Conservation (phyloP, 768 basidiomycete species). For the Nidula microcarpa region DNA sequence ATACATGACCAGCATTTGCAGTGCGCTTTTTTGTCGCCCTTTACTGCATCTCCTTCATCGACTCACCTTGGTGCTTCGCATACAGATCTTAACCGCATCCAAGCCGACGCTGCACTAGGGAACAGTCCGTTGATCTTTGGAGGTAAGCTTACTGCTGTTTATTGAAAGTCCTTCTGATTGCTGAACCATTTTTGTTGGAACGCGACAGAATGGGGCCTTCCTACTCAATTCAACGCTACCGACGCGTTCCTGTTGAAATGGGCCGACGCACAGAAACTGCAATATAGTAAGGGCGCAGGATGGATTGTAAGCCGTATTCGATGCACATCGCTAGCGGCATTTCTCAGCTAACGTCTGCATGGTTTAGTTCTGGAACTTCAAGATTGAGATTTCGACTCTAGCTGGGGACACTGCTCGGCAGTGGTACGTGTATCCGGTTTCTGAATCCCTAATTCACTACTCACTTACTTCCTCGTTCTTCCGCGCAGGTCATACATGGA, state of each 20-base stretch:
- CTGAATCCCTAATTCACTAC: neutral
- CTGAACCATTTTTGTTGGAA: neutral
- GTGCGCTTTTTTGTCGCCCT: constrained; percentile 32
- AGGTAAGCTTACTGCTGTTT: constrained; percentile 15
- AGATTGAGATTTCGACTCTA: constrained; percentile 51
- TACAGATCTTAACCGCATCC: constrained; percentile 59
- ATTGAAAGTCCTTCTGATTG: neutral
- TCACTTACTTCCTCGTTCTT: neutral
- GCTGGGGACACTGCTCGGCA: constrained; percentile 55
- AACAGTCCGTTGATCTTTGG: constrained; percentile 40
- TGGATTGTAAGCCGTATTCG: constrained; percentile 53
- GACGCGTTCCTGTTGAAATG: constrained; percentile 60
- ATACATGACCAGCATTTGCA: constrained; percentile 68
- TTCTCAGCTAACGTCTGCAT: no score
- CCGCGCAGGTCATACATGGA: constrained; percentile 66
- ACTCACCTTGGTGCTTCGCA: neutral
- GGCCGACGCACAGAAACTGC: constrained; percentile 75
- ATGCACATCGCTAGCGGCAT: no score
- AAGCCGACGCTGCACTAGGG: constrained; percentile 25
- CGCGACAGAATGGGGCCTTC: constrained; percentile 41
- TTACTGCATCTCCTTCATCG: neutral
- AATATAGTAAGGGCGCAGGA: constrained; percentile 56
- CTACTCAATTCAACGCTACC: constrained; percentile 62
- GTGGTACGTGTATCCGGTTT: constrained; percentile 45
- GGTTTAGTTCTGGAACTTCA: constrained; percentile 65